These are phyloP conservation scores for Rauvolfia tetraphylla DNA, from an alignment of 257 asterid species.

Conservation along the genomic window DNA sequence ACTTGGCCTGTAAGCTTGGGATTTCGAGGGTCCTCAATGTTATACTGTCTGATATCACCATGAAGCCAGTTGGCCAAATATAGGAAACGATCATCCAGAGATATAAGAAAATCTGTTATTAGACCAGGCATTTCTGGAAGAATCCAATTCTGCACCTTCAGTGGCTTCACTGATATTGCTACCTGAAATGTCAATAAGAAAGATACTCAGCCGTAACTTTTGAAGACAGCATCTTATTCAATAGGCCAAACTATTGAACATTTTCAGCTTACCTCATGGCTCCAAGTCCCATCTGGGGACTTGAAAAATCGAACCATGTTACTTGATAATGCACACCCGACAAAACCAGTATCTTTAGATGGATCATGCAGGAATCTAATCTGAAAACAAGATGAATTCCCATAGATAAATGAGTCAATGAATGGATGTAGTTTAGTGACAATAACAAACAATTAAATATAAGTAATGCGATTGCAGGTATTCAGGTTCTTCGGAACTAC, in stretches of 20 bases:
- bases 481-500: no score
- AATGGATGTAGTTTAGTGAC: background rate
- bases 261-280: constrained; percentile 63
- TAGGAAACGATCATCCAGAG: constrained; percentile 72
- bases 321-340: constrained; percentile 89
- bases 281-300: constrained; percentile 75
- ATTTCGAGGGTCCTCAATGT: constrained; percentile 70
- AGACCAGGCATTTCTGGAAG: constrained; percentile 91
- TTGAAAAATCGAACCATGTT: constrained; percentile 86
- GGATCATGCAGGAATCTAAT: constrained; percentile 88
- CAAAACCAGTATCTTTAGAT: constrained; percentile 74
- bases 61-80: constrained; percentile 92
- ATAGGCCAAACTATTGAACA: background rate
- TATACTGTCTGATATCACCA: constrained; percentile 87
- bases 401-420: background rate
- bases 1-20: constrained; percentile 73
- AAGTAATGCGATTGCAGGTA: background rate
- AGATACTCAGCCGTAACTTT: background rate
- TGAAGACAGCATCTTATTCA: background rate
- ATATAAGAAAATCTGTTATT: constrained; percentile 69
- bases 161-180: constrained; percentile 51
- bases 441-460: background rate
- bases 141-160: constrained; percentile 83
- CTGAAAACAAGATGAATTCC: constrained; percentile 28
- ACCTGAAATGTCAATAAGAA: constrained; percentile 39